Percentiles rank a stretch among this genome's conserved stretches.
These are phyloP conservation scores for Solanum microdontum DNA, from an alignment of 257 asterid genomes.

Conservation along the genomic window DNA sequence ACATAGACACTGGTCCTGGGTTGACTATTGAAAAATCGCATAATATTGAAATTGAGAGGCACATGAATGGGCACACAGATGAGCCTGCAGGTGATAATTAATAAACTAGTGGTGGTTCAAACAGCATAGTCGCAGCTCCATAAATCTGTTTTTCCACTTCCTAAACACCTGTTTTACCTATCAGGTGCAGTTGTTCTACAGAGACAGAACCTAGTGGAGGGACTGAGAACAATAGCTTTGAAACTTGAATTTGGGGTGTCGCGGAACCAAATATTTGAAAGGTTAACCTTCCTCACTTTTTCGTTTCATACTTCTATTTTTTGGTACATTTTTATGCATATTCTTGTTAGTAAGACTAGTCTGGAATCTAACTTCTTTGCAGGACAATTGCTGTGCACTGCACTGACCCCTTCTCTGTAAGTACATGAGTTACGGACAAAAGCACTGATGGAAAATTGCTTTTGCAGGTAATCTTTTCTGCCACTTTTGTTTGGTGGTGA, in stretches of 20 bases:
- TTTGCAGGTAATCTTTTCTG: constrained; percentile 59
- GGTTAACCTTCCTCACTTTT: constrained; percentile 23
- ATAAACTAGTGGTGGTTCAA: constrained; percentile 3
- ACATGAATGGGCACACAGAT: constrained; percentile 22
- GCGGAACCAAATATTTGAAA: constrained; percentile 83
- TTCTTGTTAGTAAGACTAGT: constrained; percentile 9
- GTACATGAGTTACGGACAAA: constrained; percentile 79
- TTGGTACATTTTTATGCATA: background rate
- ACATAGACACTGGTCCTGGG: constrained; percentile 92
- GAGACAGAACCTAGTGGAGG: constrained; percentile 83
- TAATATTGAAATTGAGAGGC: constrained; percentile 72
- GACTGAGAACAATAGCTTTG: constrained; percentile 89
- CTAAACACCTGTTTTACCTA: constrained; percentile 8
- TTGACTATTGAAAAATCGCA: constrained; percentile 61
- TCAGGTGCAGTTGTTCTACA: constrained; percentile 54
- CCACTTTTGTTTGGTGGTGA: background rate
- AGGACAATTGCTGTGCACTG: constrained; percentile 96
- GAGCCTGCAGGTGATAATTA: constrained; percentile 58
- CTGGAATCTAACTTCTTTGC: constrained; percentile 18
- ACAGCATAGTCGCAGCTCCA: background rate
- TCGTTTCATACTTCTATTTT: background rate
- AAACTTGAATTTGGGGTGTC: constrained; percentile 93
- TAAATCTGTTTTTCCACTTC: background rate
- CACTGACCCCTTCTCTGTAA: constrained; percentile 87
- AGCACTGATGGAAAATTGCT: constrained; percentile 86